A percentile compares a stretch with the other conserved stretches of the same genome.
phyloP scores from a whole-genome alignment of 805 yeast species.

The Candida lessepsii region DNA sequence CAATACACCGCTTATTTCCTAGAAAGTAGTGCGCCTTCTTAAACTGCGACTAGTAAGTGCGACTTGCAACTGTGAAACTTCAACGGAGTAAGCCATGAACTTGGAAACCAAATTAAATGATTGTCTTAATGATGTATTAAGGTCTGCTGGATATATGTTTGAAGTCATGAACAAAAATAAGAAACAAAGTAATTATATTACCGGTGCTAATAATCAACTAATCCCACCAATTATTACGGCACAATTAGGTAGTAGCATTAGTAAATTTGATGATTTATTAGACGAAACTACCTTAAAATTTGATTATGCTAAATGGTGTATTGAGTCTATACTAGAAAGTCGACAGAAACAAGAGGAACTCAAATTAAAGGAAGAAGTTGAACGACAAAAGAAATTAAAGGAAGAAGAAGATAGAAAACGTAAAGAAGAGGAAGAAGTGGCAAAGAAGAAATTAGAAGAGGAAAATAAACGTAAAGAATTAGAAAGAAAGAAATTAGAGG shows the following conservation, averaged over 20 bases:
- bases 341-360: constrained; percentile 42
- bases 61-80: constrained; percentile 3
- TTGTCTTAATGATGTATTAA: constrained; percentile 41
- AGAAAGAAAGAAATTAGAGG: constrained; percentile 20
- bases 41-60: constrained; percentile 1
- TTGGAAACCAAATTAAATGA: constrained; percentile 38
- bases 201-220: constrained; percentile 42
- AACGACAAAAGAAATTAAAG: constrained; percentile 21
- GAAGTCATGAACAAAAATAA: constrained; percentile 42
- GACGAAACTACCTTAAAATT: constrained; percentile 42
- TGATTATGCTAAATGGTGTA: constrained; percentile 45
- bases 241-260: constrained; percentile 34
- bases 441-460: constrained; percentile 17
- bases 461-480: constrained; percentile 20
- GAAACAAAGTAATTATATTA: constrained; percentile 39
- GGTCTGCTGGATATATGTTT: constrained; percentile 43
- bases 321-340: constrained; percentile 41
- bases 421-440: constrained; percentile 16
- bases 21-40: not conserved
- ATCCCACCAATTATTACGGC: constrained; percentile 36
- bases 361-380: constrained; percentile 33
- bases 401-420: constrained; percentile 19
- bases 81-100: constrained; percentile 24
- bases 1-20: not conserved
- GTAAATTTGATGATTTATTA: constrained; percentile 40